Evolutionary conservation across 495 filamentous ascomycete genomes (phyloP).

Genomic region (Xylaria venustula): DNA sequence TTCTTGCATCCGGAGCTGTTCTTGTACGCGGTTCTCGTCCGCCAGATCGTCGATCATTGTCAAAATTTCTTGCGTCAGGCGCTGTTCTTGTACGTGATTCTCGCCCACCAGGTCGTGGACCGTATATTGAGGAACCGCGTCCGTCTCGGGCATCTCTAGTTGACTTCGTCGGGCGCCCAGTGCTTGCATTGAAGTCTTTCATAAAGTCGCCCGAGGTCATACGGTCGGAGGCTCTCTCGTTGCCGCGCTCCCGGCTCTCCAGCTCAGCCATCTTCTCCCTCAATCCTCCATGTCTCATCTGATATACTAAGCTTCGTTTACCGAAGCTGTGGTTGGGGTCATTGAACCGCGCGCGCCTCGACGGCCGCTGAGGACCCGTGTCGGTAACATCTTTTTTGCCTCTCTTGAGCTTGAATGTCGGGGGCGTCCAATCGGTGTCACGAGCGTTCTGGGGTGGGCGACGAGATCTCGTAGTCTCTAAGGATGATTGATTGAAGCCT

Average conservation of each 20-base stretch:
- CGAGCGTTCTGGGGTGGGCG: constrained; percentile 2
- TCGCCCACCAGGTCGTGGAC: not conserved
- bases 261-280: constrained; percentile 13
- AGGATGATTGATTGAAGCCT: constrained; percentile 17
- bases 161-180: not conserved
- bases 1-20: not conserved
- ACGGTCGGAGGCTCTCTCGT: not conserved
- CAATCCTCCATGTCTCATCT: constrained; percentile 33
- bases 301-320: constrained; percentile 46
- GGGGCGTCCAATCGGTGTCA: constrained; percentile 1
- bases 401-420: constrained; percentile 38
- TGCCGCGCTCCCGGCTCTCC: not conserved
- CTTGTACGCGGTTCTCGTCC: not conserved
- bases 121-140: not conserved
- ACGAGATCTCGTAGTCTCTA: constrained; percentile 4
- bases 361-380: constrained; percentile 27
- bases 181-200: constrained; percentile 14
- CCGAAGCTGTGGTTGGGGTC: constrained; percentile 39
- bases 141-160: not conserved
- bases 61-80: not conserved
- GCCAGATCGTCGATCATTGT: not conserved
- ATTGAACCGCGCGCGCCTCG: constrained; percentile 43
- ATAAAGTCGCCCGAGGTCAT: constrained; percentile 18
- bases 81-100: not conserved
- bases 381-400: constrained; percentile 48